Conservation (phyloP, 2,329 filamentous ascomycete genomes). For the Remersonia thermophila region DNA sequence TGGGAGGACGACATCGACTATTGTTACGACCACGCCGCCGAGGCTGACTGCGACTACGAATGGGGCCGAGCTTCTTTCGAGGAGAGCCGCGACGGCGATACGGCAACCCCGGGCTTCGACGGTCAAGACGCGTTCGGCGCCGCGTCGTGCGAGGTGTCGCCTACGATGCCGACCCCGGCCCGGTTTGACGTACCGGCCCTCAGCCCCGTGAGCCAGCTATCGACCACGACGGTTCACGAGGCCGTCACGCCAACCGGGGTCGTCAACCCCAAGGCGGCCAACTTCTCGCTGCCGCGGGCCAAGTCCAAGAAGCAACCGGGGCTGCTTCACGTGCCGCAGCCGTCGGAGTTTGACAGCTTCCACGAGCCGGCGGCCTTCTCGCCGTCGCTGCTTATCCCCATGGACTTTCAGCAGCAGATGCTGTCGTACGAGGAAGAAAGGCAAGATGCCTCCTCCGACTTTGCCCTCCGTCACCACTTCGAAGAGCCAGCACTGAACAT, state of each 20-base stretch:
- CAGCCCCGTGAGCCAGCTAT: slow-evolving; percentile 37
- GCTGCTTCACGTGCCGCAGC: slow-evolving; percentile 26
- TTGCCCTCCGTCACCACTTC: slow-evolving; percentile 22
- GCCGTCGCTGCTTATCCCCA: slow-evolving; percentile 49
- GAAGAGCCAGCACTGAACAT: slow-evolving; percentile 26
- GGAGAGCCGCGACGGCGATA: slow-evolving; percentile 23
- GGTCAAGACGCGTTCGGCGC: slow-evolving; percentile 2
- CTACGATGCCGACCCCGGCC: slow-evolving; percentile 21
- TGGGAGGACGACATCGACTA: slow-evolving; percentile 63
- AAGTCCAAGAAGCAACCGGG: slow-evolving; percentile 19
- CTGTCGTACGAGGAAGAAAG: slow-evolving; percentile 26
- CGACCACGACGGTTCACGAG: slow-evolving; percentile 29
- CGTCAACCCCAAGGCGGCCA: slow-evolving; percentile 27
- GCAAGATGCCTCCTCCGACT: slow-evolving; percentile 23
- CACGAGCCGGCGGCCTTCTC: slow-evolving; percentile 50
- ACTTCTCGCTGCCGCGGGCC: slow-evolving; percentile 39
- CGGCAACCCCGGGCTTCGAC: slow-evolving; percentile 17
- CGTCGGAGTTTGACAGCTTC: slow-evolving; percentile 41
- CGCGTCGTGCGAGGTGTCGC: slow-evolving; percentile 13
- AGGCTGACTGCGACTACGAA: slow-evolving; percentile 54
- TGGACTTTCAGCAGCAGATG: slow-evolving; percentile 46
- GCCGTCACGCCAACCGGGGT: slow-evolving; percentile 31
- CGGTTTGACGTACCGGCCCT: slow-evolving; percentile 34
- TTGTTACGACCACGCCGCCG: slow-evolving; percentile 56
- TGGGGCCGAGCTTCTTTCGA: slow-evolving; percentile 50